Evolutionary conservation across 345 rosid species (phyloP).

Genomic region (Gossypium thurberi): DNA sequence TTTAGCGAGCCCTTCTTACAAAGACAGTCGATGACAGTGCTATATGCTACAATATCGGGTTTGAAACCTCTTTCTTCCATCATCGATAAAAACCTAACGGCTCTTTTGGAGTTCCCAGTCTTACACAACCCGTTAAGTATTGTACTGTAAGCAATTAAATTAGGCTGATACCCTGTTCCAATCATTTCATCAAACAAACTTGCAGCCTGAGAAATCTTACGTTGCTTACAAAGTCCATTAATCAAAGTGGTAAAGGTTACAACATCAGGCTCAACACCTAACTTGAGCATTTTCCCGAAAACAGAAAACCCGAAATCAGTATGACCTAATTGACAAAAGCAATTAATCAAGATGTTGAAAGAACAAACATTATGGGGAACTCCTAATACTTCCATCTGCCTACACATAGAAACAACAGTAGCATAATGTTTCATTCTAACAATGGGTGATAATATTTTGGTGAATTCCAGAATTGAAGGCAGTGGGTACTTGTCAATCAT

Average conservation of each 20-base stretch:
- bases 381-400: background rate
- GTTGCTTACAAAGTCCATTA: background rate
- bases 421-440: background rate
- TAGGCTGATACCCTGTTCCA: background rate
- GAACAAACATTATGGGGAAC: background rate
- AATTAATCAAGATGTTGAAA: background rate
- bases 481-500: background rate
- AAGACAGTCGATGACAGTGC: background rate
- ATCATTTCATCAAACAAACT: background rate
- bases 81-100: background rate
- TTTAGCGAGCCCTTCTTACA: background rate
- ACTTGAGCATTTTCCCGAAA: background rate
- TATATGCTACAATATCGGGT: background rate
- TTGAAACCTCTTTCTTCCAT: background rate
- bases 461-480: background rate
- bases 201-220: background rate
- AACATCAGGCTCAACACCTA: background rate
- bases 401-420: background rate
- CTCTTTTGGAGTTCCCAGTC: background rate
- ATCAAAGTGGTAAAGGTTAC: background rate
- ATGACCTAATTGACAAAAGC: background rate
- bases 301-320: background rate
- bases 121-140: background rate
- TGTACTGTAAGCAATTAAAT: background rate
- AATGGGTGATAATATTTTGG: background rate